phyloP scores from a whole-genome alignment of 2,329 filamentous ascomycete species.

The Fusarium musae region DNA sequence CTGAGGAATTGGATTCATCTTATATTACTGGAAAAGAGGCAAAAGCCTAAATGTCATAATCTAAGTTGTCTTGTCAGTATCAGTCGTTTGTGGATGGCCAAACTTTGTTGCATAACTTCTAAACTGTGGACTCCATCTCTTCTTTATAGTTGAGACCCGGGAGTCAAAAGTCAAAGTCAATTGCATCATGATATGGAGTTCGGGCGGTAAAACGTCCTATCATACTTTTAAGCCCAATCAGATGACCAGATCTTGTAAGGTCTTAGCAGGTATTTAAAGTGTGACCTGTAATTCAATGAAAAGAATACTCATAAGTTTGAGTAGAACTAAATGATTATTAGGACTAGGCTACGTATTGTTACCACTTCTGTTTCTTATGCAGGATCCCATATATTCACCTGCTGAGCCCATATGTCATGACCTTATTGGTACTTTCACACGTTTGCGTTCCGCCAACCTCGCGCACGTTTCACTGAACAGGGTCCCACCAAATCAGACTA shows the following conservation, averaged over 20 bases:
- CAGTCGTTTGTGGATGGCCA: rapidly evolving
- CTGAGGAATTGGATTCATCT: neutral
- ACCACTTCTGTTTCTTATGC: no score
- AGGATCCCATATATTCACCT: neutral
- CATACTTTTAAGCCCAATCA: neutral
- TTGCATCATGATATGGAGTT: neutral
- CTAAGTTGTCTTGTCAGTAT: no score
- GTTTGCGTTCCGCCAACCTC: neutral
- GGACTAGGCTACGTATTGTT: rapidly evolving
- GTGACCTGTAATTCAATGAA: no score
- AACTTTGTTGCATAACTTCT: no score
- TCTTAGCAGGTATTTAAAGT: neutral
- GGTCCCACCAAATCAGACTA: neutral
- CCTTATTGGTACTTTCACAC: rapidly evolving
- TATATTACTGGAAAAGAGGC: neutral
- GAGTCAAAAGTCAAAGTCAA: neutral
- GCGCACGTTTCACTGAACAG: no score
- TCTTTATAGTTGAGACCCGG: neutral
- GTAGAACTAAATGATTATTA: neutral
- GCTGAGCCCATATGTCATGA: neutral
- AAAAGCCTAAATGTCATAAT: neutral
- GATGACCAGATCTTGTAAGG: neutral
- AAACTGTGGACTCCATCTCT: neutral
- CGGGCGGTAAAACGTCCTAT: neutral
- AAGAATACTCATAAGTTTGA: neutral